phyloP scores from a whole-genome alignment of 1,284 basidiomycete species.

The Clitocybe nebularis region DNA sequence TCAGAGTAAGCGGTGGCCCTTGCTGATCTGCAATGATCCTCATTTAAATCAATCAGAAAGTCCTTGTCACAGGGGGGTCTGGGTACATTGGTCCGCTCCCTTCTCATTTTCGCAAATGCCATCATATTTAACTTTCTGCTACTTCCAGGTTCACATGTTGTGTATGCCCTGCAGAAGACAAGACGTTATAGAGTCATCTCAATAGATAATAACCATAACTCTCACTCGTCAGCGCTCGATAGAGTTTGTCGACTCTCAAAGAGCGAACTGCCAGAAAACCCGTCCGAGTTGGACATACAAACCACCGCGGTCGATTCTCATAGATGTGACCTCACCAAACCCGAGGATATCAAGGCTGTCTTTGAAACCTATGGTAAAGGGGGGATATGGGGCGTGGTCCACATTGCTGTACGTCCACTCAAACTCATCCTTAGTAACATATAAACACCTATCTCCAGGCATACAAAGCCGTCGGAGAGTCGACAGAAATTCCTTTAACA shows the following conservation, averaged over 20 bases:
- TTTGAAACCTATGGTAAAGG: constrained; percentile 86
- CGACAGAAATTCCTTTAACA: constrained; percentile 88
- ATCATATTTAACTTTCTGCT: constrained; percentile 15
- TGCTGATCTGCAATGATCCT: constrained; percentile 17
- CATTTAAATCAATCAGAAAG: constrained; percentile 44
- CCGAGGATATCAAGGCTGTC: constrained; percentile 67
- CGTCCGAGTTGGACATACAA: constrained; percentile 62
- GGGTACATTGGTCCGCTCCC: constrained; percentile 72
- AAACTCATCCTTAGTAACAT: background rate
- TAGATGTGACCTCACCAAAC: constrained; percentile 71
- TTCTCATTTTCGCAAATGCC: constrained; percentile 11
- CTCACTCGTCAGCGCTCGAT: constrained; percentile 68
- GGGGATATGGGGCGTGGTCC: constrained; percentile 97
- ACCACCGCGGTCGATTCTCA: constrained; percentile 70
- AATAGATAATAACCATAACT: constrained; percentile 94
- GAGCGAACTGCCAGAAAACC: constrained; percentile 59
- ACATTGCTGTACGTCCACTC: constrained; percentile 76
- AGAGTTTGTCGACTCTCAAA: constrained; percentile 79
- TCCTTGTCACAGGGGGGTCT: constrained; percentile 79
- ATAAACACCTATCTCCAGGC: constrained; percentile 48
- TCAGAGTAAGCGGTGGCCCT: constrained; percentile 36
- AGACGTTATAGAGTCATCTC: constrained; percentile 87
- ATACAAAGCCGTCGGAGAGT: constrained; percentile 97
- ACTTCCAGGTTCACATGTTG: constrained; percentile 81
- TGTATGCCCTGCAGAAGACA: constrained; percentile 82